phyloP scores from a whole-genome alignment of 805 yeast genomes.

The Nakazawaea molendinolei region DNA sequence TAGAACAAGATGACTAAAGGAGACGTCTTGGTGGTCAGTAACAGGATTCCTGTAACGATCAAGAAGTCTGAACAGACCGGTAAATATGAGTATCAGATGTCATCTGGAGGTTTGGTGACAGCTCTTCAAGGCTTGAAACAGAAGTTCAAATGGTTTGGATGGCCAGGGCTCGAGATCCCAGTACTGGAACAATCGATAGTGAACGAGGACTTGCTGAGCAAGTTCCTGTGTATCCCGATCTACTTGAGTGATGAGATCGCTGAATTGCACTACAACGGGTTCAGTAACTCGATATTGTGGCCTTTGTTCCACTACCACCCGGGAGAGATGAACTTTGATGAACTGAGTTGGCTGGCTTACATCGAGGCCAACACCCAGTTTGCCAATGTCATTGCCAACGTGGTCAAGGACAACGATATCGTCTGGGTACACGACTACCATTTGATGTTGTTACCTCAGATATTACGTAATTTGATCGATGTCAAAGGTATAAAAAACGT shows the following conservation, averaged over 20 bases:
- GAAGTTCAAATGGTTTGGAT: constrained; percentile 95
- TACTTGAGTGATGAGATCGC: constrained; percentile 85
- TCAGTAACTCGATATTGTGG: constrained; percentile 92
- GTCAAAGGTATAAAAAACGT: constrained; percentile 43
- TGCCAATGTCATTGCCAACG: constrained; percentile 64
- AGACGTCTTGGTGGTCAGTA: constrained; percentile 86
- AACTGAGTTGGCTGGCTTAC: constrained; percentile 96
- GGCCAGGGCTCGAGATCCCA: constrained; percentile 93
- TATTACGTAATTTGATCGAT: constrained; percentile 62
- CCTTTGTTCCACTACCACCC: constrained; percentile 98
- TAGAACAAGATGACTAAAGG: constrained; percentile 26
- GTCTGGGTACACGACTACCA: constrained; percentile 99
- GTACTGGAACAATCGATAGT: constrained; percentile 66
- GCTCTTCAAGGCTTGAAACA: constrained; percentile 90
- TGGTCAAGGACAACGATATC: constrained; percentile 74
- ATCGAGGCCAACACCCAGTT: constrained; percentile 84
- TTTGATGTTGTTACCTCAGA: constrained; percentile 87
- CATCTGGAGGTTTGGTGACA: constrained; percentile 95
- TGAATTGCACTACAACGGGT: constrained; percentile 94
- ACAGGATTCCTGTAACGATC: constrained; percentile 92
- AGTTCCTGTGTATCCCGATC: constrained; percentile 87
- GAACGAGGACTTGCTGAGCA: constrained; percentile 58
- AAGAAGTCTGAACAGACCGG: constrained; percentile 49
- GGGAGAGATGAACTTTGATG: constrained; percentile 98
- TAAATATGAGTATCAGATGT: constrained; percentile 77